phyloP scores from a whole-genome alignment of 306 rosid species.

The Prunus kanzakura region DNA sequence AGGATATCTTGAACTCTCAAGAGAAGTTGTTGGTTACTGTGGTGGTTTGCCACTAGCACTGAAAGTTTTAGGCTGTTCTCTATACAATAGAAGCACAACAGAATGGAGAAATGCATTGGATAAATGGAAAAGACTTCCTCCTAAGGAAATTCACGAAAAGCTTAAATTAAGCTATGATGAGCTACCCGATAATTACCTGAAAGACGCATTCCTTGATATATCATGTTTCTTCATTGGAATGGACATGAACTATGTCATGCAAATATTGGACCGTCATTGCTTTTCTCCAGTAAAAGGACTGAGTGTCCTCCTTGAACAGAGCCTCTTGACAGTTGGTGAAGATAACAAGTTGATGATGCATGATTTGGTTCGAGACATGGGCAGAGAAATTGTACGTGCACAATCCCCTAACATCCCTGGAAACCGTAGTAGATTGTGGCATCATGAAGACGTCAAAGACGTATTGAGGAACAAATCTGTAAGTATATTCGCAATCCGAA shows the following conservation, averaged over 20 bases:
- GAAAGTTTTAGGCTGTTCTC: constrained; percentile 32
- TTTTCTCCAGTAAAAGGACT: constrained; percentile 28
- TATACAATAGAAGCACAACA: background rate
- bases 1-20: constrained; percentile 6
- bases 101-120: constrained; percentile 28
- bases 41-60: constrained; percentile 46
- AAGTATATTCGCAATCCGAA: background rate
- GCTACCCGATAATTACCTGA: constrained; percentile 4
- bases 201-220: constrained; percentile 33
- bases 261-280: constrained; percentile 26
- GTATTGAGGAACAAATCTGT: background rate
- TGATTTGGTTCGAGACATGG: constrained; percentile 36
- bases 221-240: constrained; percentile 39
- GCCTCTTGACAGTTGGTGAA: constrained; percentile 17
- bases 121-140: constrained; percentile 17
- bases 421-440: constrained; percentile 14
- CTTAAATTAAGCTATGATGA: constrained; percentile 24
- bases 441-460: background rate
- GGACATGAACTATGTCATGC: constrained; percentile 15
- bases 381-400: constrained; percentile 32
- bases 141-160: constrained; percentile 10
- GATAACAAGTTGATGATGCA: constrained; percentile 3
- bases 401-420: constrained; percentile 1
- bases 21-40: constrained; percentile 3
- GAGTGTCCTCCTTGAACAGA: constrained; percentile 15